Conservation (phyloP, 192 early-diverging fungal genomes). For the Paraglomus brasilianum region DNA sequence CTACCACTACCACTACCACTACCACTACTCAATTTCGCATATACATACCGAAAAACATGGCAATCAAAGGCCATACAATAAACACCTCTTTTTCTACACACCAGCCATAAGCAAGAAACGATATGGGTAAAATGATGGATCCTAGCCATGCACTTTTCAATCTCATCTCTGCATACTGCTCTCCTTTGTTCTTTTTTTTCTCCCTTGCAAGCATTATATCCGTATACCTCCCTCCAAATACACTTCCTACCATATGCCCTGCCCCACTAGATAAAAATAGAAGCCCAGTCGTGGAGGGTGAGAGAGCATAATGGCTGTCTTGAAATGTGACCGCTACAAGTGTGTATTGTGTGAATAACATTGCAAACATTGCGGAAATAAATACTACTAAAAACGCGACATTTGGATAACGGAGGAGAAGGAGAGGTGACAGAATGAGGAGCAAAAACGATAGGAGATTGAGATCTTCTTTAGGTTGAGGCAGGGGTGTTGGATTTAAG, state of each 20-base stretch:
- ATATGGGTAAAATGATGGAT: constrained; percentile 31
- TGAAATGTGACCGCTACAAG: too few species aligned
- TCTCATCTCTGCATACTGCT: constrained; percentile 34
- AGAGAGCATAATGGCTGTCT: neutral
- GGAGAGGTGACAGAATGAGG: neutral
- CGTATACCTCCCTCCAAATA: constrained; percentile 42
- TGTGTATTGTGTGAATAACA: neutral
- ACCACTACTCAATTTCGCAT: too few species aligned
- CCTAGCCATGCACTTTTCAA: constrained; percentile 39
- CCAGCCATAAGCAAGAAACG: constrained; percentile 39
- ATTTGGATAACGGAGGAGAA: constrained; percentile 12
- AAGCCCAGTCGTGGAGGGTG: neutral
- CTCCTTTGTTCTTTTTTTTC: constrained; percentile 15
- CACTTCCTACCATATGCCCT: constrained; percentile 42
- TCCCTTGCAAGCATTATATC: constrained; percentile 37
- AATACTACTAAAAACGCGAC: neutral
- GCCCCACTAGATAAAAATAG: constrained; percentile 40
- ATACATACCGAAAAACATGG: constrained; percentile 30
- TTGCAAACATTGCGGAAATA: neutral
- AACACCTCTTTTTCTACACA: constrained; percentile 27
- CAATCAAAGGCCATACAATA: constrained; percentile 29
- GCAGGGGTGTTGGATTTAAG: too few species aligned
- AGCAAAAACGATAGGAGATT: too few species aligned
- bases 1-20: neutral
- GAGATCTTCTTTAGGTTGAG: too few species aligned